Conservation (phyloP, 2,329 filamentous ascomycete genomes). For the Fusarium sp. region DNA sequence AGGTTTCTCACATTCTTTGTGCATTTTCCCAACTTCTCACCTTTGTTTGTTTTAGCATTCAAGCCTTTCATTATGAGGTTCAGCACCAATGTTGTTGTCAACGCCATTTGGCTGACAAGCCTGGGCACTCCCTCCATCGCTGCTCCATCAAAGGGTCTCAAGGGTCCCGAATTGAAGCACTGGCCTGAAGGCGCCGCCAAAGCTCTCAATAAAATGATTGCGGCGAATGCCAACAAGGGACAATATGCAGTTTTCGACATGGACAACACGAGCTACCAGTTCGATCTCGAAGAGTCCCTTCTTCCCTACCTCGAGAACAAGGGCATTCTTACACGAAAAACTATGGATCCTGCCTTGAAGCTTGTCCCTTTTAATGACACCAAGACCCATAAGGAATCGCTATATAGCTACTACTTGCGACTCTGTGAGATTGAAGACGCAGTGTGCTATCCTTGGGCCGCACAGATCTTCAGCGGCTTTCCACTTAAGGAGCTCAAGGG, state of each 20-base stretch:
- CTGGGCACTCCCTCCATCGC: constrained; percentile 21
- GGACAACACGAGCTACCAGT: constrained; percentile 59
- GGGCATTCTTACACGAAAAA: constrained; percentile 54
- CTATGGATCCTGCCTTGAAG: constrained; percentile 54
- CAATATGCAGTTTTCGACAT: constrained; percentile 57
- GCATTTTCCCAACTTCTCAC: not conserved
- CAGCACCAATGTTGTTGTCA: constrained; percentile 15
- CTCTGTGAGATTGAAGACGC: constrained; percentile 56
- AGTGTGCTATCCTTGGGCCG: constrained; percentile 57
- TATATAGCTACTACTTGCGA: constrained; percentile 59
- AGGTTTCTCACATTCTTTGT: constrained; percentile 2
- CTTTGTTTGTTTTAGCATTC: not conserved
- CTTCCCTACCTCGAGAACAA: constrained; percentile 57
- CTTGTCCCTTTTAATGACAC: constrained; percentile 57
- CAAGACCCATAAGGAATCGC: constrained; percentile 51
- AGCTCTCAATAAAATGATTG: constrained; percentile 53
- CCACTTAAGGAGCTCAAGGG: constrained; percentile 58
- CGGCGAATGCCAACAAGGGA: constrained; percentile 51
- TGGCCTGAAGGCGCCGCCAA: constrained; percentile 53
- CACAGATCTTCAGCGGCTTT: constrained; percentile 56
- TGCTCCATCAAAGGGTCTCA: constrained; percentile 24
- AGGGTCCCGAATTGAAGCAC: constrained; percentile 46
- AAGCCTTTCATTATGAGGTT: constrained; percentile 25
- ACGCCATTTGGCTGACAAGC: constrained; percentile 32
- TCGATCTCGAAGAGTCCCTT: constrained; percentile 57